A percentile compares a stretch with the other conserved stretches of the same genome.
Evolutionary conservation across 331 rosid genomes (phyloP).

Genomic region (Quercus tomentella): DNA sequence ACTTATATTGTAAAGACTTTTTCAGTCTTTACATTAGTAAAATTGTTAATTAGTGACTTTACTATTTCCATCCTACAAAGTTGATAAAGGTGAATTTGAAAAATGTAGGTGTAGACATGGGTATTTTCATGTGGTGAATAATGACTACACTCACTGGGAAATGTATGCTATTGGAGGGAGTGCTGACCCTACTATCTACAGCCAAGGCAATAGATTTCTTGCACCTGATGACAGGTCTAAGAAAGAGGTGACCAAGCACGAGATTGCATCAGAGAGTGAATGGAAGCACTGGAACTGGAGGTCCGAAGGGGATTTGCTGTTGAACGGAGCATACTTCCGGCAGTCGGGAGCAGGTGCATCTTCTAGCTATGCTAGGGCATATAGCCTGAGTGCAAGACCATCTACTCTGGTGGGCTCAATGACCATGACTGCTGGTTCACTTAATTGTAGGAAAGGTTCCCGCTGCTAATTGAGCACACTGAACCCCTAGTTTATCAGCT

Average conservation of each 20-base stretch:
- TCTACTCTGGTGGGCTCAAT: constrained; percentile 74
- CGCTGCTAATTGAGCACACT: constrained; percentile 36
- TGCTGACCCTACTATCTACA: constrained; percentile 73
- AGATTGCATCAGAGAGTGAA: constrained; percentile 55
- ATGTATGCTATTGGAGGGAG: constrained; percentile 97
- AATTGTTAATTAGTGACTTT: too few species aligned
- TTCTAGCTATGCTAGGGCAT: constrained; percentile 64
- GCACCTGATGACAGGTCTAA: constrained; percentile 56
- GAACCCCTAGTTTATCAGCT: not conserved
- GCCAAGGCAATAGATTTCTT: constrained; percentile 82
- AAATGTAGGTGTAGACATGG: constrained; percentile 75
- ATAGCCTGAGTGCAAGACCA: constrained; percentile 81
- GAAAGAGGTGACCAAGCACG: constrained; percentile 86
- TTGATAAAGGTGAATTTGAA: not conserved
- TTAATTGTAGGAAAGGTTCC: constrained; percentile 59
- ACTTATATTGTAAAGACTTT: too few species aligned
- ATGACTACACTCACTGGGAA: constrained; percentile 91
- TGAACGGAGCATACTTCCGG: constrained; percentile 79
- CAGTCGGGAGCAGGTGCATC: constrained; percentile 69
- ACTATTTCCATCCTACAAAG: too few species aligned
- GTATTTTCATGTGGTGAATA: constrained; percentile 83
- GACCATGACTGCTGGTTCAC: constrained; percentile 69
- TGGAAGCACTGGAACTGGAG: constrained; percentile 90
- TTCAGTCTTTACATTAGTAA: too few species aligned
- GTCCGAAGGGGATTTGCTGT: constrained; percentile 73